Evolutionary conservation across 2,329 filamentous ascomycete genomes (phyloP).

Genomic region (Ceratocystis diversiconidia): DNA sequence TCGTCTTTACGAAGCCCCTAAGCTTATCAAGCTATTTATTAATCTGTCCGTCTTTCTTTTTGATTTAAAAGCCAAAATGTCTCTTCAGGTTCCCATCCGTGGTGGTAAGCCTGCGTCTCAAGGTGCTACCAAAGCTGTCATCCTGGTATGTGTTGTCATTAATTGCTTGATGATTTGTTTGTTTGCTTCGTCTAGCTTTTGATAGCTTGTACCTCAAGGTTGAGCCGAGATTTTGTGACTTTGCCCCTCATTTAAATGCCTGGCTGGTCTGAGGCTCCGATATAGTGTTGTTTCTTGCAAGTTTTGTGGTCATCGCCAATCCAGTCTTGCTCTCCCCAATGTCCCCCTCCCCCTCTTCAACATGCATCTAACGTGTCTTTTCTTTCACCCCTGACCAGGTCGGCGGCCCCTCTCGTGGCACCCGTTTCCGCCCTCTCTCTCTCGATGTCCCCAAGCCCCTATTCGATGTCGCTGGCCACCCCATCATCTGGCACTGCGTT

Average conservation of each 20-base stretch:
- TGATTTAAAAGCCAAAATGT: slow-evolving; percentile 4
- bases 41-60: slow-evolving; percentile 1
- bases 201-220: too few relatives aligned
- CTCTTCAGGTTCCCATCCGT: slow-evolving; percentile 37
- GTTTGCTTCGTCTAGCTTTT: background rate
- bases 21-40: background rate
- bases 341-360: slow-evolving; percentile 11
- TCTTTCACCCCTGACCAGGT: slow-evolving; percentile 42
- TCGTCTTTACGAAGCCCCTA: background rate
- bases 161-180: background rate
- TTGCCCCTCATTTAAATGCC: slow-evolving; percentile 3
- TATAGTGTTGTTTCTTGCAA: background rate
- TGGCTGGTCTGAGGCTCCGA: background rate
- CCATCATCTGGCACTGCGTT: slow-evolving; percentile 96
- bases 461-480: slow-evolving; percentile 95
- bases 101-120: slow-evolving; percentile 33
- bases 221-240: background rate
- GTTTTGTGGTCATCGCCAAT: background rate
- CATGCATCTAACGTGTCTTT: slow-evolving; percentile 23
- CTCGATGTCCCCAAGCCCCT: slow-evolving; percentile 97
- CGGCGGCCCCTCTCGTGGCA: slow-evolving; percentile 87
- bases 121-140: slow-evolving; percentile 68
- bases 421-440: slow-evolving; percentile 84
- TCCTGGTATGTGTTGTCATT: slow-evolving; percentile 48
- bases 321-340: background rate